Percentiles rank a stretch among this genome's conserved stretches.
phyloP scores from a whole-genome alignment of 2,329 filamentous ascomycete species.

The Coleophoma eucalyptorum region DNA sequence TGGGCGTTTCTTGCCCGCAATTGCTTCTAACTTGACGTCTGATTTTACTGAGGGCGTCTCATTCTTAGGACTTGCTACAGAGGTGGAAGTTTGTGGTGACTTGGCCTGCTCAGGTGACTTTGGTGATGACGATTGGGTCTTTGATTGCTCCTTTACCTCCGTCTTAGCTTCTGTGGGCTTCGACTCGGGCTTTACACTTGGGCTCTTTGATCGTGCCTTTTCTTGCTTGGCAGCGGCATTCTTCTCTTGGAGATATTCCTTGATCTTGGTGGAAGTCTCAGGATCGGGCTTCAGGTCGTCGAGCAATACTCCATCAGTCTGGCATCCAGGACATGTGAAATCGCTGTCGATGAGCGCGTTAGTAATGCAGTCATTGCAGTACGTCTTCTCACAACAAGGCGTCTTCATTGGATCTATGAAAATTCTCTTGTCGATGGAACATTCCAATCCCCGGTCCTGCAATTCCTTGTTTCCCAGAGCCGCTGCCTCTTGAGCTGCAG shows the following conservation, averaged over 20 bases:
- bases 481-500: constrained; percentile 75
- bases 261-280: constrained; percentile 73
- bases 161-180: constrained; percentile 27
- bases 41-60: neutral
- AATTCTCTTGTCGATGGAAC: constrained; percentile 94
- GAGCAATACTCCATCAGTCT: constrained; percentile 85
- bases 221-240: constrained; percentile 34
- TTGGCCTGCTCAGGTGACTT: constrained; percentile 28
- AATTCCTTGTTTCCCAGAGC: constrained; percentile 80
- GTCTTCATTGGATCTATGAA: constrained; percentile 99
- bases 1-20: constrained; percentile 69
- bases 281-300: constrained; percentile 86
- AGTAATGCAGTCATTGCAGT: constrained; percentile 99
- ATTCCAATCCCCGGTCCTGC: constrained; percentile 84
- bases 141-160: constrained; percentile 20
- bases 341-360: constrained; percentile 98
- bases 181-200: constrained; percentile 27
- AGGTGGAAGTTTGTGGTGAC: constrained; percentile 21
- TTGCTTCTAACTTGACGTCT: constrained; percentile 31
- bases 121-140: constrained; percentile 29
- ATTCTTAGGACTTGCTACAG: constrained; percentile 17
- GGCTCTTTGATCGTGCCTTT: constrained; percentile 45
- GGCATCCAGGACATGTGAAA: constrained; percentile 90
- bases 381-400: constrained; percentile 96
- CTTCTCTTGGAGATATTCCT: constrained; percentile 62